phyloP scores from a whole-genome alignment of 2,329 filamentous ascomycete species.

The Colletotrichum tropicale region DNA sequence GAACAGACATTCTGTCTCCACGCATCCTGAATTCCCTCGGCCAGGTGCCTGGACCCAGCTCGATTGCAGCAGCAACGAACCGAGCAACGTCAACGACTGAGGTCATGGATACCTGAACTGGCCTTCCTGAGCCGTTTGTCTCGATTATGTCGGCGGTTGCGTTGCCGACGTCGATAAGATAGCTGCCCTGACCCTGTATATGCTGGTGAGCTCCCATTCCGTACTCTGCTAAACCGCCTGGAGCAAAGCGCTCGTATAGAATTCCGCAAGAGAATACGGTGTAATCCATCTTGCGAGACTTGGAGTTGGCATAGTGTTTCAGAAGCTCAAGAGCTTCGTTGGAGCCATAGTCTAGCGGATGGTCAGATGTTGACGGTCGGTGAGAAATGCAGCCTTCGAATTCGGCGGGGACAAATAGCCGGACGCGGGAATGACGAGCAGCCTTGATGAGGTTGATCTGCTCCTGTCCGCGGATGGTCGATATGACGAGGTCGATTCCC shows the following conservation, averaged over 20 bases:
- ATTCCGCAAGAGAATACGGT: constrained; percentile 77
- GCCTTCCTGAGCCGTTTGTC: constrained; percentile 51
- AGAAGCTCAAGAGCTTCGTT: constrained; percentile 61
- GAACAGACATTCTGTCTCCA: constrained; percentile 68
- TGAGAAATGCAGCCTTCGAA: constrained; percentile 70
- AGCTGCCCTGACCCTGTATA: constrained; percentile 63
- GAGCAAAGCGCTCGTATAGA: constrained; percentile 77
- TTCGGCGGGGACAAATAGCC: constrained; percentile 75
- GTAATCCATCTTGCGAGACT: constrained; percentile 61
- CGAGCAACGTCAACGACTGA: constrained; percentile 72
- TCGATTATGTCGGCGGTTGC: constrained; percentile 66
- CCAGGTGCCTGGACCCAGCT: constrained; percentile 66
- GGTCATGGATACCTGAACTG: constrained; percentile 68
- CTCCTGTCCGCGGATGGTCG: constrained; percentile 69
- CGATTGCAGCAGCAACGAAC: constrained; percentile 74
- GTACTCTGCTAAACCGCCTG: constrained; percentile 65
- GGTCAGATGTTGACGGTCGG: constrained; percentile 49
- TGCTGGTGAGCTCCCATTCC: constrained; percentile 63
- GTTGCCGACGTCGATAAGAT: constrained; percentile 65
- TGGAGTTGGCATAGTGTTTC: constrained; percentile 53
- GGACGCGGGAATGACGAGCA: constrained; percentile 66
- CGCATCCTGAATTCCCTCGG: constrained; percentile 71
- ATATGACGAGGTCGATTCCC: constrained; percentile 77
- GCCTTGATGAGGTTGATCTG: constrained; percentile 77
- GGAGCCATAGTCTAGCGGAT: constrained; percentile 66